Evolutionary conservation across 371 early-diverging fungal species (phyloP), one percentile per base, ranked within the genome.

Genomic region (Mucor lusitanicus): DNA sequence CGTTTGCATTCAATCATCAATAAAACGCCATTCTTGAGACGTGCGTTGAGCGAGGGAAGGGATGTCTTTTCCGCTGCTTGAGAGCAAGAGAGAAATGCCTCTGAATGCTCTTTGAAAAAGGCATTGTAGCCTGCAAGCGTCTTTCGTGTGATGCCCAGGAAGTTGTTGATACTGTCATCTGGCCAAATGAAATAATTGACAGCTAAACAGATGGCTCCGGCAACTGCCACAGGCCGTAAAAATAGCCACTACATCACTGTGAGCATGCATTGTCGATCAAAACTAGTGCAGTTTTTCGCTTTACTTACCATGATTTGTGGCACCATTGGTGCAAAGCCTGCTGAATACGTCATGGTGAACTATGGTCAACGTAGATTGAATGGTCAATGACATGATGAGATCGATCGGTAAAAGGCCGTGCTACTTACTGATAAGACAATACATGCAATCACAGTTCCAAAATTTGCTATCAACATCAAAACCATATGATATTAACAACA

Each of bases 121-220:
- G 44, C 6, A 57, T 79, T 77, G 28, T 68, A 76, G 1, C 67
- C 71, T 1, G 25, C 58, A 6, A 82, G 37, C 1, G 74, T 74
- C n/a, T 65, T 69, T 27, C 58, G 19, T 1, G 77, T 67, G 7
- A 77, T 61, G 2, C 30, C 50, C 57, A 79, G 56, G 44, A 74
- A 82, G 23, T 77, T 79, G 15, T 67, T 72, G 13, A 79, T 64
- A 30, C 79, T 82, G 27, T 82, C 78, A 17, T 79, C 82, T 17
- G 82, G 82, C 82, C 82, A 82, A 23, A 82, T 59, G 9, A 79
- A 27, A 27, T 70, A 69, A 50, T 79, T 68, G 11, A 82, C 71
- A 12, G 72, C 77, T 9, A 82, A 37, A 13, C 73, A 68, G 42
- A 79, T 61, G 6, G 64, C 79, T 23, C 75, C 82, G 37, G 78